These are phyloP conservation scores for Suillus subaureus DNA, from an alignment of 768 basidiomycete genomes.

Conservation along the genomic window DNA sequence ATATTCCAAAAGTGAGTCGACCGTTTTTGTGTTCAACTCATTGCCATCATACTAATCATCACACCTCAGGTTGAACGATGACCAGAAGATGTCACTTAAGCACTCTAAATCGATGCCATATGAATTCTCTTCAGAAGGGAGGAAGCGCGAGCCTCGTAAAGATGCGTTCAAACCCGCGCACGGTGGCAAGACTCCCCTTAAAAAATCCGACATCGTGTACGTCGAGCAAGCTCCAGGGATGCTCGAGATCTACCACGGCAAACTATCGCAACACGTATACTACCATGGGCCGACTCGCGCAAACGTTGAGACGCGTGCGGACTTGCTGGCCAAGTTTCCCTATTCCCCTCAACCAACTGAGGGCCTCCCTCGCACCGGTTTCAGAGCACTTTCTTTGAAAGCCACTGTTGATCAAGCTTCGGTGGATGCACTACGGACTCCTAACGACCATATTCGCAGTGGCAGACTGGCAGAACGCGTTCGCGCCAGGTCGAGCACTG, in stretches of 20 bases:
- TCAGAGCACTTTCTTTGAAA: slow-evolving; percentile 1
- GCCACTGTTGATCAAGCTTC: neutral
- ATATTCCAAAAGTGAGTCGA: neutral
- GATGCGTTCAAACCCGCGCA: slow-evolving; percentile 10
- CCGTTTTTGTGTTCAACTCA: neutral
- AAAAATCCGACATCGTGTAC: slow-evolving; percentile 3
- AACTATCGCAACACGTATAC: neutral
- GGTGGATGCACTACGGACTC: neutral
- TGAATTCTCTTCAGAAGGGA: slow-evolving; percentile 6
- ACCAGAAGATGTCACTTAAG: neutral
- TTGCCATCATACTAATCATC: neutral
- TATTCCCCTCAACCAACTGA: neutral
- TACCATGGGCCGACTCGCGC: neutral
- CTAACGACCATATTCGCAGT: neutral
- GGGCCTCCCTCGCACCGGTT: neutral
- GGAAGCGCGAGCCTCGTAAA: neutral
- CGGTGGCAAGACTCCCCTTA: slow-evolving; percentile 16
- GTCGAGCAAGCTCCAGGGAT: slow-evolving; percentile 5
- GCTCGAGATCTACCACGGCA: slow-evolving; percentile 4
- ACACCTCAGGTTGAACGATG: neutral
- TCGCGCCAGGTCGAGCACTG: slow-evolving; percentile 6
- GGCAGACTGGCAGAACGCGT: slow-evolving; percentile 4
- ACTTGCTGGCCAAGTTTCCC: slow-evolving; percentile 6
- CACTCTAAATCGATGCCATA: neutral
- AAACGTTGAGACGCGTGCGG: neutral